Percentiles rank a stretch among this genome's conserved stretches.
Conservation (phyloP, 2,329 filamentous ascomycete species). For the Cryphonectria naterciae region DNA sequence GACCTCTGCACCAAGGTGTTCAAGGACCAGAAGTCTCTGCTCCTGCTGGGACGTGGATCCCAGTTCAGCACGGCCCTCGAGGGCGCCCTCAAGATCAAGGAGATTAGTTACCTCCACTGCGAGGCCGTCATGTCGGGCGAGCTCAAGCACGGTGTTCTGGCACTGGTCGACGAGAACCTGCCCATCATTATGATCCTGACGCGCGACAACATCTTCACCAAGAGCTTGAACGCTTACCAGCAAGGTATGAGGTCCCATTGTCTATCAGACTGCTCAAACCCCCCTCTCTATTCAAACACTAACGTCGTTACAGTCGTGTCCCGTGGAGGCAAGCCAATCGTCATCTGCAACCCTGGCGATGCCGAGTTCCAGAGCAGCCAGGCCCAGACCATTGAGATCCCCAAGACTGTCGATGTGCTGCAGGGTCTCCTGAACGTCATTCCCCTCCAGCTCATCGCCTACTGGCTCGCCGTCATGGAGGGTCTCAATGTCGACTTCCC, state of each 20-base stretch:
- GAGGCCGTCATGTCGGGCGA: constrained; percentile 99
- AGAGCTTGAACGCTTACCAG: constrained; percentile 99
- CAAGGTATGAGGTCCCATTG: constrained; percentile 67
- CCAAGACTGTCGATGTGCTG: constrained; percentile 90
- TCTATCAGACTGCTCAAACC: not conserved
- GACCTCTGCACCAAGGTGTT: constrained; percentile 88
- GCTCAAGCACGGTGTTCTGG: constrained; percentile 97
- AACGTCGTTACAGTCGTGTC: constrained; percentile 72
- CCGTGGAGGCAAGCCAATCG: constrained; percentile 92
- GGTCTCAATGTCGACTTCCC: constrained; percentile 98
- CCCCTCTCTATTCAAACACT: not conserved
- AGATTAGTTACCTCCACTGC: constrained; percentile 99
- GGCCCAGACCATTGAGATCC: constrained; percentile 97
- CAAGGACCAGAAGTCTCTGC: constrained; percentile 95
- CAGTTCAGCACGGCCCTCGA: constrained; percentile 97
- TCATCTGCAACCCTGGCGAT: constrained; percentile 93
- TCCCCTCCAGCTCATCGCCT: constrained; percentile 95
- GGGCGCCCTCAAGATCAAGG: constrained; percentile 98
- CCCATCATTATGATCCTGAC: constrained; percentile 99
- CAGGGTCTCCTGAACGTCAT: constrained; percentile 98
- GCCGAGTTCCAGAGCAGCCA: constrained; percentile 85
- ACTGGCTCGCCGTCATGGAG: constrained; percentile 97
- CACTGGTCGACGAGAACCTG: constrained; percentile 95
- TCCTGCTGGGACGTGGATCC: constrained; percentile 90
- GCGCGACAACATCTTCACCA: constrained; percentile 92